A percentile compares a stretch with the other conserved stretches of the same genome.
phyloP scores from a whole-genome alignment of 2,329 filamentous ascomycete species.

The Xylariaceae sp. region DNA sequence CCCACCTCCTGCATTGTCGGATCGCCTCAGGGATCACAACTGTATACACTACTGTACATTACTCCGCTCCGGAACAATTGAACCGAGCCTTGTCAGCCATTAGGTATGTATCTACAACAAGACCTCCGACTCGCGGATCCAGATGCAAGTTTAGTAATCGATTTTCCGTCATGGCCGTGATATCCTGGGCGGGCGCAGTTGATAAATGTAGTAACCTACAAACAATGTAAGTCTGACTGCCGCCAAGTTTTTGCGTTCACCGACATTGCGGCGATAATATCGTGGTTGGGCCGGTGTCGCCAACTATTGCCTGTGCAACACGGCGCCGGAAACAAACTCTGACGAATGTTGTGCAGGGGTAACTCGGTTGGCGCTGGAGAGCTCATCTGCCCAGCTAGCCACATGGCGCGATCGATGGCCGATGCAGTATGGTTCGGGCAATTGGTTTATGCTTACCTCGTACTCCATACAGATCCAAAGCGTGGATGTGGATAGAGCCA shows the following conservation, averaged over 20 bases:
- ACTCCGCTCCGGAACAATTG: slow-evolving; percentile 1
- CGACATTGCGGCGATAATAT: slow-evolving; percentile 8
- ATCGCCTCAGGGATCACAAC: slow-evolving; percentile 14
- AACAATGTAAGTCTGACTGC: slow-evolving; percentile 5
- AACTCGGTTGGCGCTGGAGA: slow-evolving; percentile 12
- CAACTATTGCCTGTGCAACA: slow-evolving; percentile 22
- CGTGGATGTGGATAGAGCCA: too few relatives aligned
- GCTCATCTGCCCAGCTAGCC: not conserved
- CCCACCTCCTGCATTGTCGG: too few relatives aligned
- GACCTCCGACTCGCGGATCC: too few relatives aligned
- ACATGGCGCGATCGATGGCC: slow-evolving; percentile 14
- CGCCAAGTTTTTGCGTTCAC: not conserved
- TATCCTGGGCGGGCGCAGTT: too few relatives aligned
- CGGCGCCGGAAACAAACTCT: slow-evolving; percentile 1
- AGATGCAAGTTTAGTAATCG: not conserved
- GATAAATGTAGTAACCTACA: too few relatives aligned
- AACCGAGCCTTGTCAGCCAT: slow-evolving; percentile 3
- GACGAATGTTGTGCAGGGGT: not conserved
- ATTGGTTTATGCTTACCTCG: too few relatives aligned
- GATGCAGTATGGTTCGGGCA: too few relatives aligned
- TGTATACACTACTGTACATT: not conserved
- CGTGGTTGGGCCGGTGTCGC: slow-evolving; percentile 7
- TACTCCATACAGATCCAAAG: too few relatives aligned
- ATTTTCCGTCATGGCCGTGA: not conserved
- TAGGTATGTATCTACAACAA: not conserved